Base-by-base conservation (phyloP, 331 rosid species). In the Saraca asoca region DNA sequence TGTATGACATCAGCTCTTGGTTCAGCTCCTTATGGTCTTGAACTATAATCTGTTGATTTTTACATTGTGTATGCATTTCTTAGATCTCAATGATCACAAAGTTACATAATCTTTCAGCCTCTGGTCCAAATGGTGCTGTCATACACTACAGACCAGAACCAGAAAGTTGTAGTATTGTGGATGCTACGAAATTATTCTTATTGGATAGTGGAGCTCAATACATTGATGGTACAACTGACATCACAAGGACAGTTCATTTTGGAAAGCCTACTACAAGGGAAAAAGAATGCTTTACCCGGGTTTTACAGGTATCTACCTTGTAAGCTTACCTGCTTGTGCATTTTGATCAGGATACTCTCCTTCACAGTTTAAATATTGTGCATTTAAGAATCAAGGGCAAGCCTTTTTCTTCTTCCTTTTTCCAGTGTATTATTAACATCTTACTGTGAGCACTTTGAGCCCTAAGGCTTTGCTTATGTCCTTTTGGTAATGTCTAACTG, bases 141-240 rank as follows among this genome's bases (percentile, higher is more conserved):
- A 85, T 87, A 81, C 98, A 93, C 81, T 93, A 93, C 86, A 90
- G 58, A 80, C 94, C 98, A 57, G 98, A 93, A 75, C 87, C 85
- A 66, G 90, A 70, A 74, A 85, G 81, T 75, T 93, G 98, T 64
- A 80, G 91, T 66, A 53, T 76, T 81, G 86, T 93, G 78, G 88
- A 84, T 81, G 81, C 85, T 59, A 79, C 70, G 76, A 90, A 90
- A 81, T 81, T 86, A 57, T 87, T 93, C 69, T 84, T 93, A 63
- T 83, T 93, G 86, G 98, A 93, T 77, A 93, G 97, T 79, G 98
- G 98, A 62, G 98, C 91, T 72, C 97, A 93, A 71, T 93, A 82
- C 71, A 81, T 93, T 69, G 98, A 90, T 68, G 98, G 98, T 48
- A 93, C 98, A 74, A 93, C 98, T 52, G 98, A 93, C 78, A 77